Evolutionary conservation across 2,329 filamentous ascomycete species (phyloP), one percentile per base, ranked within the genome.

Genomic region (Xylariaceae sp.): DNA sequence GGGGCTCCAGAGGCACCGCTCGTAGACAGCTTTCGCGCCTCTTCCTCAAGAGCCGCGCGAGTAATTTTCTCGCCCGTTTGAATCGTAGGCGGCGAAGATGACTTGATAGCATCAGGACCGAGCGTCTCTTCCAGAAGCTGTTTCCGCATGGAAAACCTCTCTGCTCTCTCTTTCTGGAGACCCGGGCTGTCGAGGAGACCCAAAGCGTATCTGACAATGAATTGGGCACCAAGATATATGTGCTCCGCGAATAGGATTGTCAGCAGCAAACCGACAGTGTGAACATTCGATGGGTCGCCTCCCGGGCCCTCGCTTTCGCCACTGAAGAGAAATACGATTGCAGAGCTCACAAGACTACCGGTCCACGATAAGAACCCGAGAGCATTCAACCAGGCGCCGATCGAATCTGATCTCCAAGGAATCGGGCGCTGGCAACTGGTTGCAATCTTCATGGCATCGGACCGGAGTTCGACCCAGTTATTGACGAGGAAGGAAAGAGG

Each of bases 381-480:
- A 1, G 87, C 84, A 54, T 90, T 80, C 11, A 97, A 73, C 86
- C 90, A 97, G 1, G 93, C 91, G 0, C 93, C 93, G 55, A 98
- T 97, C 1, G 88, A 93, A 68, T 97, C 93, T 1, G 89, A 83
- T 42, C 93, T 82, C 79, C 86, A 89, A 1, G 93, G 93, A 29
- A 88, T 88, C 0, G 93, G 93, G 3, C 93, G 83, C 59, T 92
- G 86, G 74, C 88, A 91, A 65, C 91, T 86, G 38, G 89, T 76
- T 45, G 90, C 90, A 58, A 97, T 95, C 67, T 98, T 98, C 70
- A 95, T 79, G 2, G 92, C 91, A 62, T 98, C 93, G 1, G 88
- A 88, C 34, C 93, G 86, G 32, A 97, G 79, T 64, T 97, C 93
- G 46, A 98, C 72, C 90, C 92, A 97, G 70, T 97, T 94, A 70